A percentile compares a stretch with the other conserved stretches of the same genome.
These are phyloP conservation scores for Epichloe gansuensis DNA, from an alignment of 2,329 filamentous ascomycete species.

Conservation along the genomic window DNA sequence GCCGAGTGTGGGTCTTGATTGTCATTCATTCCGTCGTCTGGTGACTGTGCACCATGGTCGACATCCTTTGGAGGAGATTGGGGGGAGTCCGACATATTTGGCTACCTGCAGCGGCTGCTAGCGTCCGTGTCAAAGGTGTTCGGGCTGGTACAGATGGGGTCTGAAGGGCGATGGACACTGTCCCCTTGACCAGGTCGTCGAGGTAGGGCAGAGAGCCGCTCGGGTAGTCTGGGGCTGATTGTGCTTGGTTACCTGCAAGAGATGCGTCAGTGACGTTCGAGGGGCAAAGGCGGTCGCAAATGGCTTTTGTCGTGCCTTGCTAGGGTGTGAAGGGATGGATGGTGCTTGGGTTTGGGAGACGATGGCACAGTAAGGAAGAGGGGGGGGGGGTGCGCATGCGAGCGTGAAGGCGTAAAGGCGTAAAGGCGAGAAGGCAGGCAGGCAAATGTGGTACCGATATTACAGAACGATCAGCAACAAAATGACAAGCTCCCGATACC, in stretches of 20 bases:
- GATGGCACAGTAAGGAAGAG: slow-evolving; percentile 4
- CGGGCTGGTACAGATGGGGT: slow-evolving; percentile 42
- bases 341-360: slow-evolving; percentile 10
- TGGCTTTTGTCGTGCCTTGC: slow-evolving; percentile 18
- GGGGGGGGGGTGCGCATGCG: slow-evolving; percentile 3
- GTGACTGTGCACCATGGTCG: slow-evolving; percentile 84
- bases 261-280: slow-evolving; percentile 35
- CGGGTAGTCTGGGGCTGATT: slow-evolving; percentile 15
- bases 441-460: background rate
- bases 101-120: slow-evolving; percentile 54
- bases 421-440: background rate
- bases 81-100: slow-evolving; percentile 80
- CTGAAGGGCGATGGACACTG: slow-evolving; percentile 36
- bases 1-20: slow-evolving; percentile 63
- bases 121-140: slow-evolving; percentile 45
- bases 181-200: slow-evolving; percentile 44
- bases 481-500: background rate
- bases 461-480: background rate
- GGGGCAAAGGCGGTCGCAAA: slow-evolving; percentile 17
- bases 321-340: slow-evolving; percentile 6
- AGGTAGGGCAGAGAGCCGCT: slow-evolving; percentile 35
- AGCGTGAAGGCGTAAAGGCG: background rate
- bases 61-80: slow-evolving; percentile 89
- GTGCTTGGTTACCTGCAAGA: slow-evolving; percentile 35
- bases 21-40: slow-evolving; percentile 94